phyloP scores from a whole-genome alignment of 1,284 basidiomycete genomes.

The Singerocomus inundabilis region DNA sequence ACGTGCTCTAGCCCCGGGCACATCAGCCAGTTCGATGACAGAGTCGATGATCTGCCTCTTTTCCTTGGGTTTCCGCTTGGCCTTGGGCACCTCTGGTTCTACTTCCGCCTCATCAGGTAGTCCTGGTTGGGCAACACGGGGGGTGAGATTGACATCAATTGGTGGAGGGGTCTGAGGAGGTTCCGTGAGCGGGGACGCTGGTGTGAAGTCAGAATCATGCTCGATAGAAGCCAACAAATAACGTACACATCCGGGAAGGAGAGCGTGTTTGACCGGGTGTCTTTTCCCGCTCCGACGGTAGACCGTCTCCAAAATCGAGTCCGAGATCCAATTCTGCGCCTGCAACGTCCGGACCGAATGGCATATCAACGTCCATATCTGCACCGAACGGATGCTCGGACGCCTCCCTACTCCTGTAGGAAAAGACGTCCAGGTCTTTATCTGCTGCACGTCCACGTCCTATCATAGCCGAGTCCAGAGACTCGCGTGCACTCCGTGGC shows the following conservation, averaged over 20 bases:
- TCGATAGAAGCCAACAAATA: neutral
- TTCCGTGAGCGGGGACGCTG: constrained; percentile 74
- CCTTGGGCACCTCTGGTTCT: constrained; percentile 36
- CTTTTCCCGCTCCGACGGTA: constrained; percentile 42
- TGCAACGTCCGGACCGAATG: constrained; percentile 46
- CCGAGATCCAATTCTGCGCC: constrained; percentile 69
- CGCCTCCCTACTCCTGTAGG: constrained; percentile 56
- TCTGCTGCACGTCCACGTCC: constrained; percentile 43
- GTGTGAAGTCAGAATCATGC: constrained; percentile 7
- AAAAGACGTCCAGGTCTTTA: constrained; percentile 58
- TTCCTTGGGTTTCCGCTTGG: constrained; percentile 57
- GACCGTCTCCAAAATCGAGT: constrained; percentile 64
- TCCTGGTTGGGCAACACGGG: constrained; percentile 40
- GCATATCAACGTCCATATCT: constrained; percentile 60
- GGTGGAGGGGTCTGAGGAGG: constrained; percentile 69
- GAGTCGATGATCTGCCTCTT: constrained; percentile 82
- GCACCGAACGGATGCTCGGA: constrained; percentile 64
- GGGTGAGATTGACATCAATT: constrained; percentile 44
- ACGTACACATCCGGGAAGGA: constrained; percentile 70
- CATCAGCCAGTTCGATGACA: constrained; percentile 80
- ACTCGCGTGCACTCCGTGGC: constrained; percentile 47
- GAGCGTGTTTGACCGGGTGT: constrained; percentile 57
- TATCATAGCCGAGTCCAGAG: constrained; percentile 59
- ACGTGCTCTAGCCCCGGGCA: constrained; percentile 57
- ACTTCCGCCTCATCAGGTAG: constrained; percentile 38